phyloP scores from a whole-genome alignment of 2,329 filamentous ascomycete genomes.

The Neurospora sp. region DNA sequence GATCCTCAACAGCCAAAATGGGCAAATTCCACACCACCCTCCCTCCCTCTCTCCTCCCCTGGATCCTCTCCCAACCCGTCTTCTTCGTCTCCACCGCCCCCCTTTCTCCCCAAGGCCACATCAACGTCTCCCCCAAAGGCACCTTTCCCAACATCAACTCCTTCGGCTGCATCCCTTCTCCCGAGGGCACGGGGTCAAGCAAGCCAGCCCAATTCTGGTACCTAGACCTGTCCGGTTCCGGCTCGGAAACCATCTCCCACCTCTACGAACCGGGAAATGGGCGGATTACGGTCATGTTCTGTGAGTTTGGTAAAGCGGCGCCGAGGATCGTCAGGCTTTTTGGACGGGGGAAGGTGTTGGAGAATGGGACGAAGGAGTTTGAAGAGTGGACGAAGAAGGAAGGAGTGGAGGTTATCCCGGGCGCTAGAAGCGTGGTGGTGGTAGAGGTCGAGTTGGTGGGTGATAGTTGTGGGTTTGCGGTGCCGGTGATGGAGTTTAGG shows the following conservation, averaged over 20 bases:
- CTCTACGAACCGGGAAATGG: slow-evolving; percentile 59
- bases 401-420: slow-evolving; percentile 20
- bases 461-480: slow-evolving; percentile 30
- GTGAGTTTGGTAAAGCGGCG: slow-evolving; percentile 22
- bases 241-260: slow-evolving; percentile 66
- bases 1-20: slow-evolving; percentile 8
- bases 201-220: slow-evolving; percentile 36
- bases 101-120: slow-evolving; percentile 49
- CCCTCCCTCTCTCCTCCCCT: slow-evolving; percentile 39
- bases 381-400: slow-evolving; percentile 25
- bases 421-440: slow-evolving; percentile 26
- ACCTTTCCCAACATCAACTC: slow-evolving; percentile 24
- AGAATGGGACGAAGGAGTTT: slow-evolving; percentile 23
- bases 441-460: slow-evolving; percentile 30
- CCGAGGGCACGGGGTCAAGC: neutral
- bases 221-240: slow-evolving; percentile 64
- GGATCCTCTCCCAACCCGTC: slow-evolving; percentile 57
- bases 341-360: slow-evolving; percentile 26
- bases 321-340: slow-evolving; percentile 29
- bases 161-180: slow-evolving; percentile 22
- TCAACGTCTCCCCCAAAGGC: slow-evolving; percentile 72
- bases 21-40: slow-evolving; percentile 20
- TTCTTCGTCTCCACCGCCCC: slow-evolving; percentile 71
- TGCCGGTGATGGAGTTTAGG: slow-evolving; percentile 30
- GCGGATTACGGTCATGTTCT: slow-evolving; percentile 65